These are phyloP conservation scores for Amanita pseudoporphyria DNA, from an alignment of 768 basidiomycete genomes.

Conservation along the genomic window DNA sequence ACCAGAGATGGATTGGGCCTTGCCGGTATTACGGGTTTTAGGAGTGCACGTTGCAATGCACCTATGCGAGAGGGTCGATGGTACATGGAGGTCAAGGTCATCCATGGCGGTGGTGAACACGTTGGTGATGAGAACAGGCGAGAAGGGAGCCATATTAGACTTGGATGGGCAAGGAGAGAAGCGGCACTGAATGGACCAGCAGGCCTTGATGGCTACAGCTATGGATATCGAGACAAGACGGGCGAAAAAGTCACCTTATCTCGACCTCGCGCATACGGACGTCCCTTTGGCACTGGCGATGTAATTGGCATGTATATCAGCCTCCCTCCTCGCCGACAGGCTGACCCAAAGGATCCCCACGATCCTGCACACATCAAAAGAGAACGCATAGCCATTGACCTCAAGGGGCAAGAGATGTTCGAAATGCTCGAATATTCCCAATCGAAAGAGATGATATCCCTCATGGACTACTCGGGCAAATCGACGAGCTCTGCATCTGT, in stretches of 20 bases:
- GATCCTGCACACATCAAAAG: slow-evolving; percentile 82
- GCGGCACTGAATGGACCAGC: slow-evolving; percentile 90
- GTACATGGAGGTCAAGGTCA: slow-evolving; percentile 88
- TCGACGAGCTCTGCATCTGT: slow-evolving; percentile 42
- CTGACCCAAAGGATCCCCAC: slow-evolving; percentile 51
- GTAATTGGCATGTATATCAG: slow-evolving; percentile 91
- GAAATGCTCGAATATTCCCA: slow-evolving; percentile 86
- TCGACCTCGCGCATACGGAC: slow-evolving; percentile 70
- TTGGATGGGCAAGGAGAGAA: slow-evolving; percentile 91
- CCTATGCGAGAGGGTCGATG: slow-evolving; percentile 84
- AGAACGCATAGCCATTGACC: slow-evolving; percentile 88
- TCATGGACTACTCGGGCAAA: slow-evolving; percentile 73
- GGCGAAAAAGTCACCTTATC: slow-evolving; percentile 89
- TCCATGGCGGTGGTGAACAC: slow-evolving; percentile 61
- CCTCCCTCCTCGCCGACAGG: slow-evolving; percentile 58
- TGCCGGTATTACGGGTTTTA: slow-evolving; percentile 80
- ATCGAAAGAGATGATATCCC: slow-evolving; percentile 84
- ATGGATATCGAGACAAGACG: slow-evolving; percentile 83
- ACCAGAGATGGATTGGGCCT: slow-evolving; percentile 71
- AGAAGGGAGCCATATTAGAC: slow-evolving; percentile 75
- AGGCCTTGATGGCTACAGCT: slow-evolving; percentile 90
- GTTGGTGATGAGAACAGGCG: slow-evolving; percentile 34
- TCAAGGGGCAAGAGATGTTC: slow-evolving; percentile 96
- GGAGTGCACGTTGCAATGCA: slow-evolving; percentile 84
- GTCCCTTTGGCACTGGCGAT: slow-evolving; percentile 69